These are phyloP conservation scores for Pneumocystis carinii DNA, from an alignment of 1,139 yeast genomes.

Conservation along the genomic window DNA sequence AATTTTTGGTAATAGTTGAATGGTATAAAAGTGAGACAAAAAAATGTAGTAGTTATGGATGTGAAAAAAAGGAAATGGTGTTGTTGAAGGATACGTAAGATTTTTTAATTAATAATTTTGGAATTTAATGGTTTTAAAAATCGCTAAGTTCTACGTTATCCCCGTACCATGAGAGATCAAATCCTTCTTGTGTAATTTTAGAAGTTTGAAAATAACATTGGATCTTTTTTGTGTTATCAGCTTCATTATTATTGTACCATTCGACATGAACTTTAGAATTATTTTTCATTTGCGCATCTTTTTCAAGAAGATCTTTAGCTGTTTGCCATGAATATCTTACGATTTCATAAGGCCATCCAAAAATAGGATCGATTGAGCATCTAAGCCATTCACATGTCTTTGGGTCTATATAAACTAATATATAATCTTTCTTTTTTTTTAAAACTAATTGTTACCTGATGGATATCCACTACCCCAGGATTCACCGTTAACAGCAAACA, in stretches of 20 bases:
- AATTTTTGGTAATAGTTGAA: too few species aligned
- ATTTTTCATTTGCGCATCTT: constrained; percentile 16
- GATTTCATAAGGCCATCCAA: constrained; percentile 66
- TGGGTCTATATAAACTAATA: constrained; percentile 37
- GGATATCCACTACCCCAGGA: constrained; percentile 53
- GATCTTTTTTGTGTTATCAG: not conserved
- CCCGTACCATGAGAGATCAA: not conserved
- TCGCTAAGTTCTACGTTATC: not conserved
- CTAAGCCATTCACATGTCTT: constrained; percentile 63
- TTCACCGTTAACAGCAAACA: constrained; percentile 10
- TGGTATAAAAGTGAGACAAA: too few species aligned
- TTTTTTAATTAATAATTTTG: too few species aligned
- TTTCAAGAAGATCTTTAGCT: constrained; percentile 53
- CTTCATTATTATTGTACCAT: constrained; percentile 39
- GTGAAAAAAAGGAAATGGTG: too few species aligned
- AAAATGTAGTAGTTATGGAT: too few species aligned
- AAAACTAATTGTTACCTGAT: constrained; percentile 22
- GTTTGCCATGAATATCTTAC: constrained; percentile 93
- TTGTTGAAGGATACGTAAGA: too few species aligned
- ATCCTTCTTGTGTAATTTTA: not conserved
- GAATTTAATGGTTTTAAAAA: not conserved
- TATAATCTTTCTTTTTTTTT: not conserved
- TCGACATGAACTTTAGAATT: constrained; percentile 33
- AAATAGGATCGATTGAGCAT: constrained; percentile 46
- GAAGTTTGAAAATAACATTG: not conserved